Percentiles rank a stretch among this genome's conserved stretches.
These are phyloP conservation scores for Citrus reticulata DNA, from an alignment of 345 rosid species.

Conservation along the genomic window DNA sequence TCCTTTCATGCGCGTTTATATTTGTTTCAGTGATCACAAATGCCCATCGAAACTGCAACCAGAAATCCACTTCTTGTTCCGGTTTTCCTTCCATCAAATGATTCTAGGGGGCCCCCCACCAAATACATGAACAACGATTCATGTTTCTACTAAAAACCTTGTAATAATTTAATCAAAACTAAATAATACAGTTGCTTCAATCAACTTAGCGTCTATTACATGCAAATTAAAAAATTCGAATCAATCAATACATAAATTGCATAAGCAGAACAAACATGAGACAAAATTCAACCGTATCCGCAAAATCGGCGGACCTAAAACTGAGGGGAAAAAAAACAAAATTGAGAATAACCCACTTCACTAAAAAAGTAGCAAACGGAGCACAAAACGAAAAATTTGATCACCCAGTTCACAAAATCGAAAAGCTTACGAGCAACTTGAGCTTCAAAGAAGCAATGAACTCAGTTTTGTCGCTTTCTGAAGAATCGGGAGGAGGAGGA, in stretches of 20 bases:
- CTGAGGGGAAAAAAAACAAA: background rate
- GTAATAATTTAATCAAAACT: background rate
- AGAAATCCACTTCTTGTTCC: background rate
- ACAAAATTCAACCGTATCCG: background rate
- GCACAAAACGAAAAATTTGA: background rate
- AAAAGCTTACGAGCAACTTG: slow-evolving; percentile 49
- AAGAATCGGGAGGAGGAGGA: slow-evolving; percentile 17
- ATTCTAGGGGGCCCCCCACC: background rate
- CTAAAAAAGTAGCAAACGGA: background rate
- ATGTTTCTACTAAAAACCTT: no score
- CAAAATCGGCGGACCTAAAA: background rate
- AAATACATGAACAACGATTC: no score
- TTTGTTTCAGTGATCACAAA: background rate
- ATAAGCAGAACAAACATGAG: background rate
- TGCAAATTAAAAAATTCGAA: background rate
- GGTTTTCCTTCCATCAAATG: background rate
- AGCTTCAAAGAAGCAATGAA: slow-evolving; percentile 42
- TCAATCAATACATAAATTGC: background rate
- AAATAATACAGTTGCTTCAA: background rate
- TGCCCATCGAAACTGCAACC: background rate
- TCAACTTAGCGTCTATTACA: background rate
- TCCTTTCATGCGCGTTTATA: background rate
- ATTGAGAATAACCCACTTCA: background rate
- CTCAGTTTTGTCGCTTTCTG: slow-evolving; percentile 10
- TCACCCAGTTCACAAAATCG: background rate